A percentile compares a stretch with the other conserved stretches of the same genome.
Conservation (phyloP, 1,284 basidiomycete species). For the Phylloporus gajari region DNA sequence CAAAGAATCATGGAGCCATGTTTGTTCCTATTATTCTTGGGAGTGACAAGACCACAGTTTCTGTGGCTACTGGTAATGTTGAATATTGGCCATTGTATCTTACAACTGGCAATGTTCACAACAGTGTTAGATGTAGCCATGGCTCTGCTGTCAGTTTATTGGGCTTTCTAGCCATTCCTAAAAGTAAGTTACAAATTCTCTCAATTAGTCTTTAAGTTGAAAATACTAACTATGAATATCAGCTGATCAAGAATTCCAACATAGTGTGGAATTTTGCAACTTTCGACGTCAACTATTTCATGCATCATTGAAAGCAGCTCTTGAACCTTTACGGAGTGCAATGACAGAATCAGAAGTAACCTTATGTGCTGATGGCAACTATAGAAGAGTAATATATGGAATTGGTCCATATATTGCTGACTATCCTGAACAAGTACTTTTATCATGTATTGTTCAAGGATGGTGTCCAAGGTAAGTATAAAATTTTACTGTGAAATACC, state of each 20-base stretch:
- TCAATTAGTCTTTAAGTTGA: background rate
- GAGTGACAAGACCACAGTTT: background rate
- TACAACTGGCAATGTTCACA: conserved; percentile 13
- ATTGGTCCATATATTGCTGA: conserved; percentile 2
- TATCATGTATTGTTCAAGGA: background rate
- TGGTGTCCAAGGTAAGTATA: background rate
- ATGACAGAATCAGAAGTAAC: background rate
- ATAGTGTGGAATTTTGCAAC: background rate
- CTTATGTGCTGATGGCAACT: background rate
- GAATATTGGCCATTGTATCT: conserved; percentile 12
- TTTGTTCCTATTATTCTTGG: conserved; percentile 1
- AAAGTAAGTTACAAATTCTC: conserved; percentile 8
- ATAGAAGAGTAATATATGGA: background rate
- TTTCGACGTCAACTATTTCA: background rate
- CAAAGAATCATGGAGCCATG: background rate
- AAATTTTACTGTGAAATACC: too few species aligned
- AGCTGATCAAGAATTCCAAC: background rate
- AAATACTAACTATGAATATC: background rate
- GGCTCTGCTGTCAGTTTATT: background rate
- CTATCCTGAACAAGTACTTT: background rate
- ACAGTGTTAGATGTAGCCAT: background rate
- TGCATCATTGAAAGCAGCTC: background rate
- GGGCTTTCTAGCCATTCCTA: conserved; percentile 10
- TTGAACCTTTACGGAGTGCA: background rate
- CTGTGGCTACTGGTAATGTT: background rate